phyloP scores from a whole-genome alignment of 129 eudicot species.

The Erigeron canadensis region DNA sequence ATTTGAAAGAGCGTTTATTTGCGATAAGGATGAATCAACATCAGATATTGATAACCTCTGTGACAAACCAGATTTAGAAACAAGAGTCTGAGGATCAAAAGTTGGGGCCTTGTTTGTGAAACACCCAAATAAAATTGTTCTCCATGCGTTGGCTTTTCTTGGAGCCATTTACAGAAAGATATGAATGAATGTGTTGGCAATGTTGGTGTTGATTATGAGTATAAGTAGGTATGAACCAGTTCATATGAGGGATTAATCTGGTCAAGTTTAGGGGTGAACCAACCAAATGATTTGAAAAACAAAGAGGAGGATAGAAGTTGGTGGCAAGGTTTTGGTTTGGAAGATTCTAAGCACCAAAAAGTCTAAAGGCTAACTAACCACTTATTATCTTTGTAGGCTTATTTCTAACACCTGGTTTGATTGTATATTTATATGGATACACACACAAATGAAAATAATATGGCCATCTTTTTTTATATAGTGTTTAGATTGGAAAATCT shows the following conservation, averaged over 20 bases:
- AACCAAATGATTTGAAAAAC: constrained; percentile 31
- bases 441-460: neutral
- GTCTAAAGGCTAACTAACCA: constrained; percentile 36
- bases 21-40: constrained; percentile 44
- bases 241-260: constrained; percentile 28
- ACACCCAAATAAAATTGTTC: constrained; percentile 45
- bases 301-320: constrained; percentile 28
- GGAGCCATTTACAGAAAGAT: constrained; percentile 29
- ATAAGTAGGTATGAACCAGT: constrained; percentile 31
- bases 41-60: constrained; percentile 66
- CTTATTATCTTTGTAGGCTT: constrained; percentile 28
- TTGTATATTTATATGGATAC: neutral
- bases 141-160: constrained; percentile 39
- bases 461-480: neutral
- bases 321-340: constrained; percentile 30
- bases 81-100: constrained; percentile 31
- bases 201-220: constrained; percentile 23
- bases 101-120: constrained; percentile 34
- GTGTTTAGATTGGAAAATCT: constrained; percentile 2
- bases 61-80: constrained; percentile 34
- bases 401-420: constrained; percentile 12
- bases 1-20: constrained; percentile 46
- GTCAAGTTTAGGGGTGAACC: constrained; percentile 33
- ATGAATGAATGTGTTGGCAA: constrained; percentile 1
- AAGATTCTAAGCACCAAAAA: constrained; percentile 33